Percentiles rank a stretch among this genome's conserved stretches.
phyloP scores from a whole-genome alignment of 129 eudicot species.

The Kitagawia praeruptora region DNA sequence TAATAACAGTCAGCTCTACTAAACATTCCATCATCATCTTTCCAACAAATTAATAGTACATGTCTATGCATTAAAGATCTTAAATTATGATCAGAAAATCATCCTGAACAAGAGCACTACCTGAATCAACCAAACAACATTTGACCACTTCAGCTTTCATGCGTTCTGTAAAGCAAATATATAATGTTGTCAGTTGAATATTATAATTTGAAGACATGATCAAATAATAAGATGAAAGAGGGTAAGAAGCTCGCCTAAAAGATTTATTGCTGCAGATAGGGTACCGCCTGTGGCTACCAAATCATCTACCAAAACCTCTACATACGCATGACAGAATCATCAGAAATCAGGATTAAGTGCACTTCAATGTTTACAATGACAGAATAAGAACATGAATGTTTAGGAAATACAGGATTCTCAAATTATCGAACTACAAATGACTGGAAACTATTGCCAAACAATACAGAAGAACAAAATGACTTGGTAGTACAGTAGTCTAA shows the following conservation, averaged over 20 bases:
- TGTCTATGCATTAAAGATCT: too few species aligned
- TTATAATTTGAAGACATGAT: neutral
- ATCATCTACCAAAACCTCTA: conserved; percentile 28
- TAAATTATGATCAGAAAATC: too few species aligned
- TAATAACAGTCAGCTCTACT: too few species aligned
- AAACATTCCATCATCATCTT: too few species aligned
- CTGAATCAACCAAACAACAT: too few species aligned
- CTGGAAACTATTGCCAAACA: neutral
- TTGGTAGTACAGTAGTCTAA: neutral
- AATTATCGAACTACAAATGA: neutral
- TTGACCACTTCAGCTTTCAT: conserved; percentile 31
- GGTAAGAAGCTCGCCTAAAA: conserved; percentile 18
- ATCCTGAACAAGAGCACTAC: too few species aligned
- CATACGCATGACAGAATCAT: neutral
- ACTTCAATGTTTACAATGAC: neutral
- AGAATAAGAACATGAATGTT: neutral
- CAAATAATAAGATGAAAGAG: neutral
- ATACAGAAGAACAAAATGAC: neutral
- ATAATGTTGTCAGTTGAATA: neutral
- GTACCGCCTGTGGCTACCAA: conserved; percentile 56
- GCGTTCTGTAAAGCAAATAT: conserved; percentile 20
- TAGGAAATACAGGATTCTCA: neutral
- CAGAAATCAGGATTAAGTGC: neutral
- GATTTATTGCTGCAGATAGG: conserved; percentile 37
- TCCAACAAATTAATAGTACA: too few species aligned